Conservation (phyloP, 179 eudicot genomes). For the Silene vulgaris region DNA sequence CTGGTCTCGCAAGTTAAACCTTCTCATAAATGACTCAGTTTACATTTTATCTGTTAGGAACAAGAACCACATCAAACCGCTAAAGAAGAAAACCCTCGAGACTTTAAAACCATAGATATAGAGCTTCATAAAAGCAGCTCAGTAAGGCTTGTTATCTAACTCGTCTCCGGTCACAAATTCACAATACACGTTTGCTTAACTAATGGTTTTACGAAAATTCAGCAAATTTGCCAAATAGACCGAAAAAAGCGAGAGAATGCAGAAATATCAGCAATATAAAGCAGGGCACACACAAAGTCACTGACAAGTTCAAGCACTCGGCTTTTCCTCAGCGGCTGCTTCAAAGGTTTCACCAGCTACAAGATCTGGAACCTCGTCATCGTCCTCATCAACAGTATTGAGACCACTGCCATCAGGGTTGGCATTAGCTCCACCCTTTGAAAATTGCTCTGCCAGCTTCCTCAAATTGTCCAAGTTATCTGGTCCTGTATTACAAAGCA, state of each 20-base stretch:
- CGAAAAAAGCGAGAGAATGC: slow-evolving; percentile 24
- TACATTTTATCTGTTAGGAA: not conserved
- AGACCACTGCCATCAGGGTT: slow-evolving; percentile 35
- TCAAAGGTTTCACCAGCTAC: slow-evolving; percentile 90
- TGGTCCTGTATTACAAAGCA: slow-evolving; percentile 50
- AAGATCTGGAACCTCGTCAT: slow-evolving; percentile 94
- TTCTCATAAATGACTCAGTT: not conserved
- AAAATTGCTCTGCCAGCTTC: slow-evolving; percentile 79
- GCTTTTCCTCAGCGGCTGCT: slow-evolving; percentile 83
- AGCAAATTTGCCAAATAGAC: slow-evolving; percentile 33
- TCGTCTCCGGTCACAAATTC: slow-evolving; percentile 26
- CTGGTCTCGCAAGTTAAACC: not conserved
- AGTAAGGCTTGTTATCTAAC: slow-evolving; percentile 28
- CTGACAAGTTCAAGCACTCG: slow-evolving; percentile 32
- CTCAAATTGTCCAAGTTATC: slow-evolving; percentile 87
- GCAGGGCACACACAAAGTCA: slow-evolving; percentile 25
- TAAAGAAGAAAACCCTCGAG: not conserved
- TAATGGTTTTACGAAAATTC: slow-evolving; percentile 28
- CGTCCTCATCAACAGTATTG: slow-evolving; percentile 57
- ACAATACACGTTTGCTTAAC: slow-evolving; percentile 29
- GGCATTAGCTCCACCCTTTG: slow-evolving; percentile 52
- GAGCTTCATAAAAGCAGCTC: slow-evolving; percentile 21
- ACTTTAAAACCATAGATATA: slow-evolving; percentile 17
- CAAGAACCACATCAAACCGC: not conserved
- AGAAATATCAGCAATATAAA: slow-evolving; percentile 23